Conservation (phyloP, 257 asterid genomes). For the Salvia rosmarinus region DNA sequence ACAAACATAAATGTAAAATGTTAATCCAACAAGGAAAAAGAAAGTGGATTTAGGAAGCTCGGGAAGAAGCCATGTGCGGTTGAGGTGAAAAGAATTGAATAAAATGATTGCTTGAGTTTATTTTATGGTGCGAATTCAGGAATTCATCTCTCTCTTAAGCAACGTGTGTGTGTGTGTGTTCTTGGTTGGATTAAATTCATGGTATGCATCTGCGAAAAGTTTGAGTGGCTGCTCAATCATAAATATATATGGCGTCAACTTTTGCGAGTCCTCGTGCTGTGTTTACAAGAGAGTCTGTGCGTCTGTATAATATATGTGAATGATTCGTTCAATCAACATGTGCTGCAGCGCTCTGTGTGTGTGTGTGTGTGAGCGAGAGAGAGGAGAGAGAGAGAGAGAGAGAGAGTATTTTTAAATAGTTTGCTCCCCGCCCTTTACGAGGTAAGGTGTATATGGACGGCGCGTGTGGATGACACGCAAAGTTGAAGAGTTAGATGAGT, state of each 20-base stretch:
- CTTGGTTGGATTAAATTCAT: slow-evolving; percentile 44
- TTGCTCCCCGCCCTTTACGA: slow-evolving; percentile 61
- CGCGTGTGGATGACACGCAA: slow-evolving; percentile 34
- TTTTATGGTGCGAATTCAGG: slow-evolving; percentile 21
- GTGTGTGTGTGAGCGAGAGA: slow-evolving; percentile 22
- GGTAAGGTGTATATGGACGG: slow-evolving; percentile 40
- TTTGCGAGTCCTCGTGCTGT: slow-evolving; percentile 26
- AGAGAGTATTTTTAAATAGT: slow-evolving; percentile 38
- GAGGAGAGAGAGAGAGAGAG: slow-evolving; percentile 32
- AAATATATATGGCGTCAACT: slow-evolving; percentile 14
- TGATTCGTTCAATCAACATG: slow-evolving; percentile 36
- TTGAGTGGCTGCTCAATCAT: slow-evolving; percentile 15
- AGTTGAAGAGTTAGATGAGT: slow-evolving; percentile 24
- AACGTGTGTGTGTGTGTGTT: slow-evolving; percentile 39
- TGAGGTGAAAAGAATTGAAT: slow-evolving; percentile 42
- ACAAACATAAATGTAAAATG: background rate
- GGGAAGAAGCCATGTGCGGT: slow-evolving; percentile 41
- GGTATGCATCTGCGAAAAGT: slow-evolving; percentile 29
- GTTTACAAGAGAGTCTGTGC: slow-evolving; percentile 11
- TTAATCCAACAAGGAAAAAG: background rate
- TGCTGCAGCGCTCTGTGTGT: slow-evolving; percentile 24
- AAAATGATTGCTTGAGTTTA: slow-evolving; percentile 30
- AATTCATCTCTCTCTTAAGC: slow-evolving; percentile 10
- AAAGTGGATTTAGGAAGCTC: slow-evolving; percentile 35
- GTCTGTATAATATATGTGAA: background rate